Base-by-base conservation (phyloP, 306 rosid genomes). In the Prunus fruticosa region DNA sequence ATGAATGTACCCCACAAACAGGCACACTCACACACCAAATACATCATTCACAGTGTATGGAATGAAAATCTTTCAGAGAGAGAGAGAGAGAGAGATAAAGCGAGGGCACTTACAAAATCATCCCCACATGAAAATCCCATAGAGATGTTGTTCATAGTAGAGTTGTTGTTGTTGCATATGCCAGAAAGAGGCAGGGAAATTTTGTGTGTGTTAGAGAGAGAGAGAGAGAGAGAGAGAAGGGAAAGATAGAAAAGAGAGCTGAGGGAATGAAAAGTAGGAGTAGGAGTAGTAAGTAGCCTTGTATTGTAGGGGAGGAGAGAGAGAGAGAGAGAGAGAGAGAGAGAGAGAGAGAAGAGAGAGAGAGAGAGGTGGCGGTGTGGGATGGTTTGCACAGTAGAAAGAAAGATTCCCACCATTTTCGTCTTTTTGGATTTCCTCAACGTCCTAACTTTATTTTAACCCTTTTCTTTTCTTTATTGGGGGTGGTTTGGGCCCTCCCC, bases 371-470 rank as follows among this genome's bases (percentile, higher is more conserved):
- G 85, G 77, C 71, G 69, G 27, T 67, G 88, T 79, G 90, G 90
- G 93, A 82, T 79, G 79, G 74, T 75, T 65, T 72, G 69, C 79
- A 79, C 86, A 67, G 80, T 78, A 56, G 41, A 63, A 73, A 67
- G 53, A 87, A 92, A 86, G 96, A 90, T 91, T 93, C 95, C 90
- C 88, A 78, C 65, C 76, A 13, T 75, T 60, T 54, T 81, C 71
- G 28, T 72, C 82, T 69, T 86, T 86, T 91, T 90, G 78, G 86
- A 69, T 72, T 65, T 34, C 9, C 45, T n/a, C 69, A 70, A 5
- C 43, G 67, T 38, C 43, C 43, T 38, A 38, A 77, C 84, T 72
- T 25, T 86, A 73, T 84, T 82, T 72, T 50, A 79, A 27, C 69
- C 73, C 67, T 77, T 84, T 88, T 71, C 80, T 86, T 85, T 63